Conservation (phyloP, 2,329 filamentous ascomycete genomes). For the Diplodia mutila region DNA sequence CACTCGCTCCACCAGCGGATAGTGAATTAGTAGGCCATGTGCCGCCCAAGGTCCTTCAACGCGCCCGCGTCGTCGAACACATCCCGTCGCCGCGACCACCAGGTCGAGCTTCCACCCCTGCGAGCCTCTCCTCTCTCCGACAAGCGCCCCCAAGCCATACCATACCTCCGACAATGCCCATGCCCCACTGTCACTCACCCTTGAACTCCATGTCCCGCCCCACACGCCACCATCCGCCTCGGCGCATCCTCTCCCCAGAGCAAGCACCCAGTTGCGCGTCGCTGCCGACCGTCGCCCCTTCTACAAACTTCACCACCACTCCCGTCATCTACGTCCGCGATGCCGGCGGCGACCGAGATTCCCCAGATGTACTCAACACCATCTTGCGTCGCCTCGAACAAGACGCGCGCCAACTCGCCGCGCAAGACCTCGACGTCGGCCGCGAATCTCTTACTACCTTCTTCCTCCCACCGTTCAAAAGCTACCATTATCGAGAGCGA, state of each 20-base stretch:
- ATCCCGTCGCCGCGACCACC: conserved; percentile 39
- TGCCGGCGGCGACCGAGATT: conserved; percentile 29
- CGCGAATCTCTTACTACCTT: conserved; percentile 32
- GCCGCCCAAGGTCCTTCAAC: conserved; percentile 34
- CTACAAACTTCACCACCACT: conserved; percentile 34
- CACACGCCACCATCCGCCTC: too few species aligned
- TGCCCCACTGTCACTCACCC: too few species aligned
- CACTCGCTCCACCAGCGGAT: conserved; percentile 29
- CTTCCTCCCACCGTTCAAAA: too few species aligned
- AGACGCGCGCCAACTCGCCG: conserved; percentile 40
- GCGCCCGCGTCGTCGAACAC: conserved; percentile 34
- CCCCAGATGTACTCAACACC: conserved; percentile 32
- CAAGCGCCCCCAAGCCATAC: too few species aligned
- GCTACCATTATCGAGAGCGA: too few species aligned
- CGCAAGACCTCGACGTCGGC: conserved; percentile 40
- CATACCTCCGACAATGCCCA: too few species aligned
- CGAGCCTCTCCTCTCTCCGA: not conserved
- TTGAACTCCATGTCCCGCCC: too few species aligned
- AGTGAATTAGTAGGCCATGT: conserved; percentile 38
- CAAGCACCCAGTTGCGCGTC: too few species aligned
- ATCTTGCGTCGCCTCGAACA: conserved; percentile 32
- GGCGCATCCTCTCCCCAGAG: too few species aligned
- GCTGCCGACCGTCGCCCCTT: conserved; percentile 18
- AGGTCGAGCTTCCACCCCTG: conserved; percentile 32
- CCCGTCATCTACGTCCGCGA: conserved; percentile 30